Conservation (phyloP, 768 basidiomycete species). For the Naematelia encephala region DNA sequence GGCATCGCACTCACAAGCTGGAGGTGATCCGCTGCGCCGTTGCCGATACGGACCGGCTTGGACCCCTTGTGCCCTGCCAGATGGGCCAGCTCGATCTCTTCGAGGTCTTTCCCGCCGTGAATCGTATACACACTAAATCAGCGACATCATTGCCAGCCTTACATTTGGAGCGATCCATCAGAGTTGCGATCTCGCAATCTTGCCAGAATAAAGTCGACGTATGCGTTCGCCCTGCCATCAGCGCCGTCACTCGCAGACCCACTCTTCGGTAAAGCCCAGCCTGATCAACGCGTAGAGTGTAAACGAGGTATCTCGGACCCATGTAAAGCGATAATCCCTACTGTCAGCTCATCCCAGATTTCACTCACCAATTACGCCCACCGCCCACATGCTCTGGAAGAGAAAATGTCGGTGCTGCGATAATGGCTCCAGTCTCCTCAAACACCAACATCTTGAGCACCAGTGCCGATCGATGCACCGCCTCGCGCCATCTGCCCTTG, state of each 20-base stretch:
- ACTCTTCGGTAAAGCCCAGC: constrained; percentile 92
- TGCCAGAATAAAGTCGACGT: constrained; percentile 86
- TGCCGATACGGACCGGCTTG: constrained; percentile 66
- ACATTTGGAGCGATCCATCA: constrained; percentile 92
- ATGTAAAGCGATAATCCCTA: constrained; percentile 51
- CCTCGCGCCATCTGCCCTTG: constrained; percentile 90
- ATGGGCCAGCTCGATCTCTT: constrained; percentile 78
- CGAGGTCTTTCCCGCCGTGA: constrained; percentile 72
- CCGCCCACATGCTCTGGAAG: constrained; percentile 90
- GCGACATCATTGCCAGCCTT: constrained; percentile 16
- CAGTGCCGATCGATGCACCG: constrained; percentile 86
- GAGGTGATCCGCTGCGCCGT: constrained; percentile 90
- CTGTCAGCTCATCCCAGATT: neutral
- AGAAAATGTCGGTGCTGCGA: constrained; percentile 93
- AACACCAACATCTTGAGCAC: constrained; percentile 88
- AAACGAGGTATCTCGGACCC: constrained; percentile 92
- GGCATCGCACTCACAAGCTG: constrained; percentile 75
- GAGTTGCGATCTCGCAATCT: constrained; percentile 71
- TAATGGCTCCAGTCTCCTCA: constrained; percentile 87
- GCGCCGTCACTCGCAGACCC: constrained; percentile 24
- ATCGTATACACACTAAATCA: constrained; percentile 66
- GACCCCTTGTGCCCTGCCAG: constrained; percentile 62
- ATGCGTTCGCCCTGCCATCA: constrained; percentile 56
- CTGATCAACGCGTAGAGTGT: constrained; percentile 91
- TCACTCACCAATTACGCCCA: constrained; percentile 72